Base-by-base conservation (phyloP, 306 rosid species). In the Gynostemma pentaphyllum region DNA sequence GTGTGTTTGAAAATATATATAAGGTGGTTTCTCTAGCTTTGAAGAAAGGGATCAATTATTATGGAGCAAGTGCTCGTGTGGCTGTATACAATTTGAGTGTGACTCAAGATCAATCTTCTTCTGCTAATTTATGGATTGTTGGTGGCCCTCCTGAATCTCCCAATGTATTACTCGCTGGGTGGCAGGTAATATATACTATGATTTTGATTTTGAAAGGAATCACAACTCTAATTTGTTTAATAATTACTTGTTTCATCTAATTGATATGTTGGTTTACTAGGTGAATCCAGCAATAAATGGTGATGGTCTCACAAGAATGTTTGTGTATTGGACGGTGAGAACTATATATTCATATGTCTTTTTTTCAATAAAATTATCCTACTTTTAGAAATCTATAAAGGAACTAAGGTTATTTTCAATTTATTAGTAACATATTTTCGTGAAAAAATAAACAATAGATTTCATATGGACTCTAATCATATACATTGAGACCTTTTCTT, bases 321-420 rank as follows among this genome's bases (percentile, higher is more conserved):
- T 73, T 67, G 32, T 60, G 14, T 68, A 60, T 51, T 68, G 66
- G 73, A 16, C 49, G 16, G 77, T 73, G 50, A 61, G 57, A 12
- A n/a, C n/a, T n/a, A n/a, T n/a, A n/a, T 11, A 39, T 0, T 2
- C 2, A 10, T 8, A 7, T n/a, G n/a, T 8, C 12, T 39, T 14
- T 39, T 39, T 60, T 19, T 19, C 2, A 46, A 5, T 4, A 10
- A 0, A 22, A 16, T 45, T n/a, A n/a, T n/a, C n/a, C n/a, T n/a
- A n/a, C n/a, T n/a, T n/a, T n/a, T n/a, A n/a, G n/a, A n/a, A n/a
- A n/a, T n/a, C n/a, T n/a, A n/a, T n/a, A n/a, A n/a, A n/a, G n/a
- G n/a, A n/a, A n/a, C n/a, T n/a, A n/a, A n/a, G n/a, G n/a, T n/a
- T n/a, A n/a, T n/a, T n/a, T n/a, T n/a, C n/a, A n/a, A n/a, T n/a